Evolutionary conservation across 73 alveolate genomes (phyloP), one percentile per base, ranked within the genome.

Genomic region (Blepharisma stoltei): DNA sequence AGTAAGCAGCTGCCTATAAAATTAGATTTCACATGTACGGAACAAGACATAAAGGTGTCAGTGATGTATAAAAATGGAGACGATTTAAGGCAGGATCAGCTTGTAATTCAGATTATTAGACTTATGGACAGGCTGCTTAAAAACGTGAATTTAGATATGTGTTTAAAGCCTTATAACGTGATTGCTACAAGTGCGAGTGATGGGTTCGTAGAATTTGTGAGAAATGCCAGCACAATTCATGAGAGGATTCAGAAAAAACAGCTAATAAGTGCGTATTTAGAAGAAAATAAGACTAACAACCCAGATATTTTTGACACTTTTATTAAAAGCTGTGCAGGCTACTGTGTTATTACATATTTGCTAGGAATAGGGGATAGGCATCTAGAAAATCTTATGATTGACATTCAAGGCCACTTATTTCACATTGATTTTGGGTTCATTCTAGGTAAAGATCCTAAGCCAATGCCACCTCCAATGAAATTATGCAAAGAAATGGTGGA

Each of bases 321-420:
- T 77, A 88, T 97, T 23, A 87, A 79, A 50, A 90, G 98, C 32
- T 90, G 98, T 54, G 99, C 99, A 6, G 99, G 99, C 20, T 97
- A 97, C 77, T 92, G 98, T 80, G 98, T 96, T 20, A 96, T 95
- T 65, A 97, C 99, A 7, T 97, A 95, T 81, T 81, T 97, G 70
- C 91, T 97, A 67, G 99, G 99, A 54, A 95, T 97, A 0, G 99
- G 99, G 23, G 99, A 97, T 81, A 87, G 99, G 55, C 99, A 97
- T 85, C 83, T 96, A 71, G 99, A 97, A 85, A 97, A 97, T 87
- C 79, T 97, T 54, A 84, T 96, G 90, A 89, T 96, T 76, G 98
- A 96, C 80, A 89, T 86, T 23, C 71, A 75, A 50, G 99, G 99
- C 50, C 93, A 94, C 66, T 85, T 97, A 86, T 95, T 97, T 84